Conservation (phyloP, 805 yeast genomes). For the Suhomyces tanzawaensis region DNA sequence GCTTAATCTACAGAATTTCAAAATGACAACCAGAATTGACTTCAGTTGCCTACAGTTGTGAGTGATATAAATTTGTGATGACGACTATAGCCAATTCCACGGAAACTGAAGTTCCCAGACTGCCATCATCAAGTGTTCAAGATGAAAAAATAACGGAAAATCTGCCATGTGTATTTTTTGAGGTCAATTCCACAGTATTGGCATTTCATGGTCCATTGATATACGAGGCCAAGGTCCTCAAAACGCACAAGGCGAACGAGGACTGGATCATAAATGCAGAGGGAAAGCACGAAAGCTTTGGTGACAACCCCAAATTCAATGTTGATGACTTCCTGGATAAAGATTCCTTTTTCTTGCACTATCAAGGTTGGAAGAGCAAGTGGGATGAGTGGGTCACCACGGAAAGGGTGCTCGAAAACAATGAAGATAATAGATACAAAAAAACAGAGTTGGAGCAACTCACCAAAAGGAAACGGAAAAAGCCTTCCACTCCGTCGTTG, state of each 20-base stretch:
- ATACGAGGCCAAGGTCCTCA: slow-evolving; percentile 81
- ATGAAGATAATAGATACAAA: slow-evolving; percentile 61
- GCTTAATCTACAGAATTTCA: not conserved
- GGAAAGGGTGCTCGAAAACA: slow-evolving; percentile 65
- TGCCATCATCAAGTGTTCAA: too few species aligned
- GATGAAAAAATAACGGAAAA: not conserved
- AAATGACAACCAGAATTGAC: not conserved
- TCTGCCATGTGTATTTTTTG: slow-evolving; percentile 6
- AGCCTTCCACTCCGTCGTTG: slow-evolving; percentile 11
- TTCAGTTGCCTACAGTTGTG: too few species aligned
- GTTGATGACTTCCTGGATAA: slow-evolving; percentile 26
- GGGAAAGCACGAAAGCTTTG: slow-evolving; percentile 34
- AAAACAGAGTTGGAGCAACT: slow-evolving; percentile 55
- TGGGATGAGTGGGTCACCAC: slow-evolving; percentile 96
- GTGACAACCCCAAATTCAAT: slow-evolving; percentile 23
- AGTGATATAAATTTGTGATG: not conserved
- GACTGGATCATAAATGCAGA: slow-evolving; percentile 41
- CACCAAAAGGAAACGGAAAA: slow-evolving; percentile 16
- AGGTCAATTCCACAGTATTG: slow-evolving; percentile 37
- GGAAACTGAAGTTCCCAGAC: not conserved
- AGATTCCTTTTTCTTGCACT: slow-evolving; percentile 70
- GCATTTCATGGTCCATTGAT: slow-evolving; percentile 91
- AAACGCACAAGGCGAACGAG: slow-evolving; percentile 56
- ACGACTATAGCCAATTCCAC: not conserved
- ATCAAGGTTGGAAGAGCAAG: slow-evolving; percentile 91